Base-by-base conservation (phyloP, 2,329 filamentous ascomycete genomes). In the Thielaviopsis punctulata region DNA sequence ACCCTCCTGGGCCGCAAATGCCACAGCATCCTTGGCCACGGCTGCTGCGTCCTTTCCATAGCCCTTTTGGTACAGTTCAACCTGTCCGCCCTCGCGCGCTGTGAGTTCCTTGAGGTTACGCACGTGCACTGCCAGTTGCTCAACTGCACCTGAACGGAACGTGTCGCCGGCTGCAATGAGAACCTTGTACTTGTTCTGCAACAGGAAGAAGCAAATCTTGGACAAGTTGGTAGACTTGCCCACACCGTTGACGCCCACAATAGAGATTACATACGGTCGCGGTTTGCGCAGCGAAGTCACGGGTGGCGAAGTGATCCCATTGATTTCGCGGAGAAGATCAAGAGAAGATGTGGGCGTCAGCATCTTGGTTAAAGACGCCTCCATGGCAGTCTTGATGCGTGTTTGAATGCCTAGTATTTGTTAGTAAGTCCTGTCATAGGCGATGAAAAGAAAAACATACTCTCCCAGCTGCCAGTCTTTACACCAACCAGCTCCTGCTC, bases 11-110 rank as follows among this genome's bases (percentile, higher is more conserved):
- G 79, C 73, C 2, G 86, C 92, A 62, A 84, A 84, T 2, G 73
- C 65, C n/a, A 98, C 89, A 0, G 92, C 90, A 61, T 96, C 92
- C 64, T 90, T 88, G 44, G 92, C 92, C 45, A 98, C 90, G 39
- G 88, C 84, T 10, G 93, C 93, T 0, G 93, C 92, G 63, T 98
- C 93, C 63, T 95, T 96, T 61, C 92, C 92, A 64, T 98, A 98
- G 33, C 92, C 92, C 69, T 93, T 92, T 64, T 98, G 87, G 67
- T 94, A 98, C 48, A 98, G 73, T 64, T 94, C 89, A 48, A 98
- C 86, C 52, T 79, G 70, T 24, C 86, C 86, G 21, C 84, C 85
- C 66, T 96, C 89, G 57, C 92, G 80, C 49, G 79, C 76, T 4
- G 82, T 86, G 27, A 98, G 75, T 66, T 98, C 90, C 63, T 86